phyloP scores from a whole-genome alignment of 805 yeast genomes.

The Pichia nanzhaoensis region DNA sequence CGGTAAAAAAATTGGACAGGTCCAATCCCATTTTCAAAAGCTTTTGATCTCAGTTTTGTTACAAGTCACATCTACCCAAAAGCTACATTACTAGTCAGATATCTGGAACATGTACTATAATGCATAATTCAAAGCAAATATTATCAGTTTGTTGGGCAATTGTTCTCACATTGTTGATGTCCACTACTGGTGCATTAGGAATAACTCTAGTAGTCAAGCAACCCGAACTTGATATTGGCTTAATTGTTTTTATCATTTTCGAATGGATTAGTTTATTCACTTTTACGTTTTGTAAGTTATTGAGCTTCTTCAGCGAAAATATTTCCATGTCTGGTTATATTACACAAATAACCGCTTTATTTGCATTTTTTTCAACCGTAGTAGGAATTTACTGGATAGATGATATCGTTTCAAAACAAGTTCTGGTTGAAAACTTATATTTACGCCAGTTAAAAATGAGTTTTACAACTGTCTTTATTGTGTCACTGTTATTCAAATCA shows the following conservation, averaged over 20 bases:
- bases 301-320: background rate
- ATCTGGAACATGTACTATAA: no score
- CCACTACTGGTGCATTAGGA: background rate
- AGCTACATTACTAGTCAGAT: no score
- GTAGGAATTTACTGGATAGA: conserved; percentile 14
- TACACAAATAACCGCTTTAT: background rate
- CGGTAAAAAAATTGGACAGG: no score
- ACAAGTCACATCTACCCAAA: no score
- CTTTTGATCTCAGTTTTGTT: no score
- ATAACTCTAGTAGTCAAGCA: background rate
- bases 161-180: background rate
- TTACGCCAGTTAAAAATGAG: conserved; percentile 5
- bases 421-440: background rate
- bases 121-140: no score
- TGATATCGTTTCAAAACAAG: background rate
- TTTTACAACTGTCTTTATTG: conserved; percentile 7
- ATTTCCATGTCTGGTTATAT: background rate
- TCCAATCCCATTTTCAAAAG: no score
- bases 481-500: conserved; percentile 6
- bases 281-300: background rate
- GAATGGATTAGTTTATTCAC: conserved; percentile 1
- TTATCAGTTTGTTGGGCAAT: background rate
- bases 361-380: background rate
- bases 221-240: background rate
- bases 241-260: conserved; percentile 4